These are phyloP conservation scores for Cicer yamashitae DNA, from an alignment of 306 rosid genomes.

Conservation along the genomic window DNA sequence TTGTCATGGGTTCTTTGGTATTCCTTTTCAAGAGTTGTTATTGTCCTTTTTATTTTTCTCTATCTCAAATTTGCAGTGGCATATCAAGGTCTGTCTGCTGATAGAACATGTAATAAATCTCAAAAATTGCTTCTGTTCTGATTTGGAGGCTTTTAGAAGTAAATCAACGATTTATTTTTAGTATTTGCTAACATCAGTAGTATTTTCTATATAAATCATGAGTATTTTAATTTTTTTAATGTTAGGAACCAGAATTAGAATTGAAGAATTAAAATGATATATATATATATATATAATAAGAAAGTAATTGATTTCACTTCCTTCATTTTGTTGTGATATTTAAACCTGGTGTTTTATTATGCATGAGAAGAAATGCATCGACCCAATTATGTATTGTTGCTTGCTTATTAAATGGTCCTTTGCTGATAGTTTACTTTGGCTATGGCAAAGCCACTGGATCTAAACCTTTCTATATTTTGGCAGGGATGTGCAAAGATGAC, in stretches of 20 bases:
- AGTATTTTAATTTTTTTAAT: not conserved
- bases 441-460: conserved; percentile 30
- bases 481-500: conserved; percentile 99
- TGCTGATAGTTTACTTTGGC: conserved; percentile 34
- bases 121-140: conserved; percentile 11
- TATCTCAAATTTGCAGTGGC: not conserved
- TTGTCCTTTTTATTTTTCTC: not conserved
- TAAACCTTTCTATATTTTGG: conserved; percentile 44
- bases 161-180: conserved; percentile 10
- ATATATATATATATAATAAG: no score
- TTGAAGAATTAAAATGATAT: no score
- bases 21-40: not conserved
- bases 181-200: not conserved
- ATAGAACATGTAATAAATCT: conserved; percentile 1
- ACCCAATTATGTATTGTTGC: conserved; percentile 37
- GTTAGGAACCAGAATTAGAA: no score
- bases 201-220: conserved; percentile 16
- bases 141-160: conserved; percentile 3
- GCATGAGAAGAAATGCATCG: conserved; percentile 21
- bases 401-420: conserved; percentile 21
- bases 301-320: conserved; percentile 9
- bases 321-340: conserved; percentile 25
- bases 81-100: conserved; percentile 8
- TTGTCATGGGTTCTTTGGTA: not conserved
- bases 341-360: not conserved